Conservation (phyloP, 306 rosid genomes). For the Albizia julibrissin region DNA sequence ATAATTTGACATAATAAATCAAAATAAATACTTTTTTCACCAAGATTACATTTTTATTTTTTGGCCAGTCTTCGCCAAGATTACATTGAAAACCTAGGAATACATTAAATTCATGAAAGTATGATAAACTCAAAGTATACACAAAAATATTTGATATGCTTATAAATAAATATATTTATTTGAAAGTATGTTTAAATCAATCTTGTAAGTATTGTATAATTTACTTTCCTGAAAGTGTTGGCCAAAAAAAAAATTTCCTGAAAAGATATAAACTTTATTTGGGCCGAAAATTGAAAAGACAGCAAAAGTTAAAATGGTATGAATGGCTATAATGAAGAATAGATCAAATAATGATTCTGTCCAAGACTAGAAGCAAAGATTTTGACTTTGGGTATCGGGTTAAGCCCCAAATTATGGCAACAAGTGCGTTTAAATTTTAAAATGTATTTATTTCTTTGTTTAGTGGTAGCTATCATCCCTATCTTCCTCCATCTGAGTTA, state of each 20-base stretch:
- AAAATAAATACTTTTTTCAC: too few relatives aligned
- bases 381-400: slow-evolving; percentile 1
- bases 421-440: slow-evolving; percentile 18
- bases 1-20: too few relatives aligned
- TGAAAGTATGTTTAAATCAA: background rate
- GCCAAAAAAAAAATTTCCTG: background rate
- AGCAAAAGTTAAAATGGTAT: slow-evolving; percentile 32
- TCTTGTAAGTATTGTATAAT: background rate
- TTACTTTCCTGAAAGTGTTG: background rate
- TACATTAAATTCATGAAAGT: background rate
- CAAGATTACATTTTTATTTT: too few relatives aligned
- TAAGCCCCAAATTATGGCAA: slow-evolving; percentile 30
- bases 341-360: slow-evolving; percentile 37
- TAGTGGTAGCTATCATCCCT: background rate
- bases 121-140: background rate
- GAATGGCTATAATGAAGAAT: slow-evolving; percentile 35
- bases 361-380: background rate
- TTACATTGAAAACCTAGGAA: background rate
- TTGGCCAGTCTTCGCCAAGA: too few relatives aligned
- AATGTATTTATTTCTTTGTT: background rate
- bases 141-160: background rate
- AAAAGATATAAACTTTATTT: background rate
- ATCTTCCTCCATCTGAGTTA: background rate
- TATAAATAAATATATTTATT: background rate
- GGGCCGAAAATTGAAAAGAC: background rate